Conservation (phyloP, 768 basidiomycete genomes). For the Trametopsis cervina region DNA sequence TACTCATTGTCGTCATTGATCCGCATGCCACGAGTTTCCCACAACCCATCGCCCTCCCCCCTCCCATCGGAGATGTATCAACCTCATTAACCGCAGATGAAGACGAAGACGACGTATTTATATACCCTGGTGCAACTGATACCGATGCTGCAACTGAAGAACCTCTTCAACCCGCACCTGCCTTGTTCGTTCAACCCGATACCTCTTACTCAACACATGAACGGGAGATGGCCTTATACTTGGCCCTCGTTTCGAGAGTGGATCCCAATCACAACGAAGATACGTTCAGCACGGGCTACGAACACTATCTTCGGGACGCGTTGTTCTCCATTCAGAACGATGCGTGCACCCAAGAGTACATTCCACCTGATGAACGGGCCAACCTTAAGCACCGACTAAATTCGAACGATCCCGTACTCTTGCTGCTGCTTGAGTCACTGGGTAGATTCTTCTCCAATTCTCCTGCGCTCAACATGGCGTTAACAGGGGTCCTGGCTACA, state of each 20-base stretch:
- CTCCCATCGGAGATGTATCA: background rate
- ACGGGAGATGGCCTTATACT: constrained; percentile 77
- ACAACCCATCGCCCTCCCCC: constrained; percentile 38
- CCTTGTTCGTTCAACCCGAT: constrained; percentile 53
- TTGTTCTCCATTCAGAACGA: constrained; percentile 61
- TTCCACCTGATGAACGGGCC: constrained; percentile 31
- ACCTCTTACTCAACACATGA: constrained; percentile 78
- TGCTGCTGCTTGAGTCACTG: constrained; percentile 61
- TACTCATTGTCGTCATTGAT: constrained; percentile 67
- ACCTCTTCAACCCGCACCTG: constrained; percentile 10
- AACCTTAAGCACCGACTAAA: constrained; percentile 69
- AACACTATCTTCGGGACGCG: constrained; percentile 77
- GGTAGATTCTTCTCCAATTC: constrained; percentile 79
- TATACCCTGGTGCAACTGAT: constrained; percentile 37
- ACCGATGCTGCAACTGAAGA: constrained; percentile 13
- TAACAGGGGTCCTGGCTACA: constrained; percentile 77
- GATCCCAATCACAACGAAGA: constrained; percentile 64
- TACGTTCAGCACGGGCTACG: constrained; percentile 79
- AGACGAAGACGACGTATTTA: constrained; percentile 42
- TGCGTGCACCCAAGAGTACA: constrained; percentile 43
- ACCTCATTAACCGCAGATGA: constrained; percentile 21
- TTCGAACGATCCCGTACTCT: constrained; percentile 70
- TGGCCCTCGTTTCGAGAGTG: constrained; percentile 69
- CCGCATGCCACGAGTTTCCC: constrained; percentile 71
- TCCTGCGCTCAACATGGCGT: constrained; percentile 80